Evolutionary conservation across 192 early-diverging fungal genomes (phyloP).

Genomic region (Backusella parvicylindrica): DNA sequence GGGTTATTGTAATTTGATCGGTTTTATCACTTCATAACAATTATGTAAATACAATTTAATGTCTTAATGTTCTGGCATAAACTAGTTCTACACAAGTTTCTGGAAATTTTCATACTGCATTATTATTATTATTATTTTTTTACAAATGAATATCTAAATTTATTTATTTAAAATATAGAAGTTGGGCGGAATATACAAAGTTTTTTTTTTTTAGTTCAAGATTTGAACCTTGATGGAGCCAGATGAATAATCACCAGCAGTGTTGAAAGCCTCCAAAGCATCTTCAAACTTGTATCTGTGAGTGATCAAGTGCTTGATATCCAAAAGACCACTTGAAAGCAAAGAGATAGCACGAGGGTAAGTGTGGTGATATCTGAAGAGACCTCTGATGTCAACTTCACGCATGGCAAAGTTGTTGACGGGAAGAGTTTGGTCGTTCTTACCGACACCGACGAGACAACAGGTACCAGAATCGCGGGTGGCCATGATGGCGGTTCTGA

Average conservation of each 20-base stretch:
- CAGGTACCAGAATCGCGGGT: conserved; percentile 30
- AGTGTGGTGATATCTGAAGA: conserved; percentile 33
- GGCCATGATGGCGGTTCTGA: conserved; percentile 29
- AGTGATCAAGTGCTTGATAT: conserved; percentile 33
- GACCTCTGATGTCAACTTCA: conserved; percentile 30
- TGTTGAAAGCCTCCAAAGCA: conserved; percentile 31
- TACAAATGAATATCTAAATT: not conserved
- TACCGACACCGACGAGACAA: conserved; percentile 34
- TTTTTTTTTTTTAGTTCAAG: conserved; percentile 26
- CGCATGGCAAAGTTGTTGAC: conserved; percentile 30
- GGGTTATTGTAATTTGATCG: too few species aligned
- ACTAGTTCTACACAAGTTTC: too few species aligned
- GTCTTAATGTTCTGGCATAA: too few species aligned
- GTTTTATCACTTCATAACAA: too few species aligned
- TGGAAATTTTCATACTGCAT: not conserved
- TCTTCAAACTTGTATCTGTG: conserved; percentile 34
- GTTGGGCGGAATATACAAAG: not conserved
- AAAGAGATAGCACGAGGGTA: conserved; percentile 27
- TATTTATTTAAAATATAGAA: not conserved
- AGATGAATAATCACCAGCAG: conserved; percentile 13
- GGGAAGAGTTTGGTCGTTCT: conserved; percentile 24
- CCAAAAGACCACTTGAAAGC: conserved; percentile 21
- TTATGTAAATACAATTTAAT: too few species aligned
- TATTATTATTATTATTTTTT: too few species aligned
- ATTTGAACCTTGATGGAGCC: conserved; percentile 27